Evolutionary conservation across 345 rosid genomes (phyloP), one percentile per base, ranked within the genome.

Genomic region (Linum lewisii): DNA sequence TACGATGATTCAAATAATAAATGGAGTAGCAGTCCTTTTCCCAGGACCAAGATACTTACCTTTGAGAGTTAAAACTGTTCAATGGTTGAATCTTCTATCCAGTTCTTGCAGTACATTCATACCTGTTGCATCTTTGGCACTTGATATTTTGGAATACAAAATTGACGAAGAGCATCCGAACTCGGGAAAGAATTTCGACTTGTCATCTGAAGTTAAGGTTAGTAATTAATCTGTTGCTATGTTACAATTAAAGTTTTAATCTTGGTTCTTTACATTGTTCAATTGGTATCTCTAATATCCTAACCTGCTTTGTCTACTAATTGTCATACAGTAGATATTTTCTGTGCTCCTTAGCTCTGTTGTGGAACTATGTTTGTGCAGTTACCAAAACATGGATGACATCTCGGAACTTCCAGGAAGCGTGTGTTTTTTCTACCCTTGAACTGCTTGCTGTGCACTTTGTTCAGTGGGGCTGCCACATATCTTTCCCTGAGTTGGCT

Each of bases 331-430:
- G 16, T 29, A 11, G 47, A 11, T 42, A 42, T 42, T 42, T 29
- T 3, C 47, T 42, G 47, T 42, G 18, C 13, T 42, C 15, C 18
- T 42, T 42, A 11, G 47, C 47, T 42, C 47, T 11, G 15, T 5
- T 42, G 16, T 42, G 18, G 9, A 42, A 42, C 47, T 42, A 7
- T 16, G 18, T 11, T 4, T 10, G 47, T 16, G 58, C 87, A 85
- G 99, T 67, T 93, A 62, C 99, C 99, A n/a, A 87, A 87, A 67
- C 76, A 84, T 87, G 86, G 96, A 69, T 89, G 36, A 93, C 87
- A 77, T 93, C 96, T 53, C 82, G 67, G 51, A 78, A 84, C 66
- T 93, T 93, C 70, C 90, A 80, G 66, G 92, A 82, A 58, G 82
- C 69, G 45, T 84, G 96, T 62, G 72, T 93, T 34, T 60, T 51